Evolutionary conservation across 2,329 filamentous ascomycete genomes (phyloP).

Genomic region (Hirsutella minnesotensis): DNA sequence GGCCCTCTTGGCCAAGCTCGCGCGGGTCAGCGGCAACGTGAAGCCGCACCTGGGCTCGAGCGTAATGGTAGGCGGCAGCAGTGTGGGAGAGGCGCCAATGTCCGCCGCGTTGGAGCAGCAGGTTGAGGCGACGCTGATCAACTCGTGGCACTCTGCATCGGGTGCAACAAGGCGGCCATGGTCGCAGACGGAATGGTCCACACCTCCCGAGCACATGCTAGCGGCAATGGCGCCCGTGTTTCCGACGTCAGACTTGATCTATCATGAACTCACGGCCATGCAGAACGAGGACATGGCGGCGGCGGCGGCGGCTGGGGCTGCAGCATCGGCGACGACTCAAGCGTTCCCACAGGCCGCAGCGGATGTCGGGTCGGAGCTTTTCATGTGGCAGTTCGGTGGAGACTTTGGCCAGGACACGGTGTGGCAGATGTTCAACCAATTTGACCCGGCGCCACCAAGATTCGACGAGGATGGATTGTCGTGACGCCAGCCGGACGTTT

Average conservation of each 20-base stretch:
- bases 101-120: not conserved
- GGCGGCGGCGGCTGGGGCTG: not conserved
- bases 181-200: conserved; percentile 20
- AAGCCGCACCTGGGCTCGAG: conserved; percentile 6
- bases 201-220: conserved; percentile 36
- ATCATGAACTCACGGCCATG: conserved; percentile 40
- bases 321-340: too few species aligned
- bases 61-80: too few species aligned
- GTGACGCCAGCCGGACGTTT: not conserved
- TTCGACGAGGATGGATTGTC: conserved; percentile 5
- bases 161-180: too few species aligned
- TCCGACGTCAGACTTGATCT: conserved; percentile 44
- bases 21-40: conserved; percentile 35
- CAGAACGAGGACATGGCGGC: conserved; percentile 12
- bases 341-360: not conserved
- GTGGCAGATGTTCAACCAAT: conserved; percentile 43
- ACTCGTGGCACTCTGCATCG: too few species aligned
- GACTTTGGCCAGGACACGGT: conserved; percentile 43
- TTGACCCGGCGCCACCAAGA: conserved; percentile 16
- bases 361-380: conserved; percentile 3
- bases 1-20: conserved; percentile 41
- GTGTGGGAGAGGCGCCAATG: not conserved
- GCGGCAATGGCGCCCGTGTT: conserved; percentile 41
- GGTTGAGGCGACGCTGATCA: not conserved
- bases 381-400: conserved; percentile 40